A percentile compares a stretch with the other conserved stretches of the same genome.
Evolutionary conservation across 441 rosid genomes (phyloP).

Genomic region (Pelargonium fulgidum): DNA sequence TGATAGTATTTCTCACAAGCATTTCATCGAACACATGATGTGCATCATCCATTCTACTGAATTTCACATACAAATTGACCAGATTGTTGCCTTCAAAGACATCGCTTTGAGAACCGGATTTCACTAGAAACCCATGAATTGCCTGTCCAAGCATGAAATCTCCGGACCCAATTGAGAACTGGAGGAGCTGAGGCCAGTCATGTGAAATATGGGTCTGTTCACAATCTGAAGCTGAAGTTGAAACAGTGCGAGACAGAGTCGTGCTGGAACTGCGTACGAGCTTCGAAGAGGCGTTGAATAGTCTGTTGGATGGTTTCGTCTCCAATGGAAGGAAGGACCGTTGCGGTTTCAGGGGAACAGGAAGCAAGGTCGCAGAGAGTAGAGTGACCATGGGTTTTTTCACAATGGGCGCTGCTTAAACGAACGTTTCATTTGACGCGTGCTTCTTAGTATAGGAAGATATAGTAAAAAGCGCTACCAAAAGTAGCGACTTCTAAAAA

Average conservation of each 20-base stretch:
- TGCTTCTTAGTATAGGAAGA: too few relatives aligned
- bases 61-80: conserved; percentile 17
- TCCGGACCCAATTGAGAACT: conserved; percentile 22
- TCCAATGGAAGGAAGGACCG: not conserved
- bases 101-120: conserved; percentile 9
- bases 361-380: conserved; percentile 14
- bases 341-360: not conserved
- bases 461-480: too few relatives aligned
- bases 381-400: not conserved
- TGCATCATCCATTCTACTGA: conserved; percentile 17
- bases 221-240: conserved; percentile 11
- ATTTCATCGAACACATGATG: conserved; percentile 27
- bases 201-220: conserved; percentile 15
- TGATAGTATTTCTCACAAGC: conserved; percentile 23
- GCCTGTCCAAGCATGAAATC: conserved; percentile 21
- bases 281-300: not conserved
- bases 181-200: conserved; percentile 34
- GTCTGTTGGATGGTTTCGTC: not conserved
- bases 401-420: too few relatives aligned
- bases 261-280: not conserved
- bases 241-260: not conserved
- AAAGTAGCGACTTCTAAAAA: too few relatives aligned
- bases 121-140: conserved; percentile 19
- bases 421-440: too few relatives aligned
- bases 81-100: conserved; percentile 28